phyloP scores from a whole-genome alignment of 148 eudicot species.

The Dysphania ambrosioides region DNA sequence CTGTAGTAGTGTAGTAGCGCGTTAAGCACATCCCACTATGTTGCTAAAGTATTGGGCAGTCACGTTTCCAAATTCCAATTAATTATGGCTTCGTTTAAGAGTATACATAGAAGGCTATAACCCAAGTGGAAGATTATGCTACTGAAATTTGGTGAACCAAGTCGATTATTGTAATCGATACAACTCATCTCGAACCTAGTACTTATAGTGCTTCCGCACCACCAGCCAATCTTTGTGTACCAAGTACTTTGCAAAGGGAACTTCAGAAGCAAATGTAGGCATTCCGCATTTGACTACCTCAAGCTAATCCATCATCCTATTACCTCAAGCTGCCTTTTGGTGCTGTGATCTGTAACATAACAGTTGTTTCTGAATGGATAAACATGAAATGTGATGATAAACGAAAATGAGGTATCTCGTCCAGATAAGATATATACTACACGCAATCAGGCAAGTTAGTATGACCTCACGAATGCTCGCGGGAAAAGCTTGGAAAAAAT shows the following conservation, averaged over 20 bases:
- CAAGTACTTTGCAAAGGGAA: not conserved
- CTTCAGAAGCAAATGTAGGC: too few species aligned
- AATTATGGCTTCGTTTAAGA: too few species aligned
- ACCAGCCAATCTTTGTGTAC: not conserved
- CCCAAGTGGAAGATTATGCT: too few species aligned
- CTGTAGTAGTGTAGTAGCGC: too few species aligned
- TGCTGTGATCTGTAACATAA: conserved; percentile 20
- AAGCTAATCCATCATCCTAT: too few species aligned
- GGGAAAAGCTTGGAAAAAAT: conserved; percentile 57
- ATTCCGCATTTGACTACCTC: not conserved
- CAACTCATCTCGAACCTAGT: not conserved
- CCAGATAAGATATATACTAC: not conserved
- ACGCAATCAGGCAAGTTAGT: conserved; percentile 6
- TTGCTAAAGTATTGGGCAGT: too few species aligned
- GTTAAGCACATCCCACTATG: too few species aligned
- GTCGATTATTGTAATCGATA: too few species aligned
- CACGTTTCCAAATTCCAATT: too few species aligned
- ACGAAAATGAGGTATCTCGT: not conserved
- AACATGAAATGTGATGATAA: not conserved
- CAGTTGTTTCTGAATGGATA: not conserved
- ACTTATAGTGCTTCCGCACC: not conserved
- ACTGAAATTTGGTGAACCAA: too few species aligned
- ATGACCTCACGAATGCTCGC: conserved; percentile 49
- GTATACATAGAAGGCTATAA: too few species aligned
- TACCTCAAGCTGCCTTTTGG: conserved; percentile 21